phyloP scores from a whole-genome alignment of 2,329 filamentous ascomycete genomes.

The Phyllosticta citribraziliensis region DNA sequence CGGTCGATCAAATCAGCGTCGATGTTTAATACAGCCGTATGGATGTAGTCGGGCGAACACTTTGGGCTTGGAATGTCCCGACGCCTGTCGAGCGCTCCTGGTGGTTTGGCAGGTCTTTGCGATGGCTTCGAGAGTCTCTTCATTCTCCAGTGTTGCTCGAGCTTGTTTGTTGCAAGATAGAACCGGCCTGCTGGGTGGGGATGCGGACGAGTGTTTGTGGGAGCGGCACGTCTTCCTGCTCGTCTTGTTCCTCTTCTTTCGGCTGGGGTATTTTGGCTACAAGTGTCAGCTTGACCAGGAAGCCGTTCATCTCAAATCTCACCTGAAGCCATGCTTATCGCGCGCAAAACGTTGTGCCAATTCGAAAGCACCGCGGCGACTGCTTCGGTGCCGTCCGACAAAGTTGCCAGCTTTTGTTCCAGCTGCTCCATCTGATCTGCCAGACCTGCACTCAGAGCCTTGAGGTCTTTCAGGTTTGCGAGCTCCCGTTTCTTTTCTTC shows the following conservation, averaged over 20 bases:
- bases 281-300: slow-evolving; percentile 3
- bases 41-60: too few species aligned
- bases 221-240: slow-evolving; percentile 42
- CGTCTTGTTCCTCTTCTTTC: slow-evolving; percentile 25
- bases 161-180: slow-evolving; percentile 24
- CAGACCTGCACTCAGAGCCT: slow-evolving; percentile 67
- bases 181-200: slow-evolving; percentile 58
- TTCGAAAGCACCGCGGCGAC: slow-evolving; percentile 78
- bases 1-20: too few species aligned
- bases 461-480: slow-evolving; percentile 65
- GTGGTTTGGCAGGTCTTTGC: not conserved
- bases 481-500: slow-evolving; percentile 80
- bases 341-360: slow-evolving; percentile 77
- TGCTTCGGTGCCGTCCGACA: slow-evolving; percentile 69
- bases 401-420: slow-evolving; percentile 65
- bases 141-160: slow-evolving; percentile 23
- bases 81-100: not conserved
- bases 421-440: slow-evolving; percentile 75
- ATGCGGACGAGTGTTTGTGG: slow-evolving; percentile 79
- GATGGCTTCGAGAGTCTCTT: slow-evolving; percentile 5
- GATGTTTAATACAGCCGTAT: too few species aligned
- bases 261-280: slow-evolving; percentile 61
- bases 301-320: slow-evolving; percentile 22
- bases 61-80: too few species aligned
- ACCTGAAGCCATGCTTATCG: slow-evolving; percentile 82